Base-by-base conservation (phyloP, 2,329 filamentous ascomycete species). In the Colletotrichum trifolii region DNA sequence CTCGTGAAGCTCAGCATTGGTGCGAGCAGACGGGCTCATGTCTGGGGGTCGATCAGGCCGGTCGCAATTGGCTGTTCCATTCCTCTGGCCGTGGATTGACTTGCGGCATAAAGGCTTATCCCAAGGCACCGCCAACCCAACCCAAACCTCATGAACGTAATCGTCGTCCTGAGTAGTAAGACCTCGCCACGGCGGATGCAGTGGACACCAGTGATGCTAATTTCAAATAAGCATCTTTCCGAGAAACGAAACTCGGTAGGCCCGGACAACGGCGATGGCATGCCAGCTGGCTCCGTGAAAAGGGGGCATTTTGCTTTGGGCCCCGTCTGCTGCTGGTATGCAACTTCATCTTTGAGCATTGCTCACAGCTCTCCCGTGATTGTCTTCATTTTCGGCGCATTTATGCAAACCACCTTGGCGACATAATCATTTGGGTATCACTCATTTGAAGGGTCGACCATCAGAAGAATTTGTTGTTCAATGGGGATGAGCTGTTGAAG, bases 131-230 rank as follows among this genome's bases (percentile, higher is more conserved):
- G 15, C 48, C 9, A 50, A 34, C 34, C 33, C 33, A 54, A 43
- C 39, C 15, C 34, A 12, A 34, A 49, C 34, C n/a, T 54, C 17
- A 15, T 36, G 48, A 60, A 9, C 38, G 25, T 36, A 45, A 38
- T 8, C 43, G 43, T 56, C 46, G 50, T 38, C 39, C 25, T 62
- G 36, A 56, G 52, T 53, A 53, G 53, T 25, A 25, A 25, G 25
- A 52, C 35, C 52, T 39, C 47, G 15, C 34, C 58, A 61, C 62
- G 46, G 62, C 40, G 40, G 56, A 50, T 17, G 58, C 57, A 62
- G 33, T n/a, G 12, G 36, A 49, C 8, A 34, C 38, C n/a, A 25
- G 54, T 15, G 54, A 62, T 56, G 43, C 58, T 64, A 43, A 60
- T 52, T 43, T 46, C 46, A 12, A 17, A 43, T 40, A 52, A 53